These are phyloP conservation scores for Fusarium phyllophilum DNA, from an alignment of 2,329 filamentous ascomycete genomes.

Conservation along the genomic window DNA sequence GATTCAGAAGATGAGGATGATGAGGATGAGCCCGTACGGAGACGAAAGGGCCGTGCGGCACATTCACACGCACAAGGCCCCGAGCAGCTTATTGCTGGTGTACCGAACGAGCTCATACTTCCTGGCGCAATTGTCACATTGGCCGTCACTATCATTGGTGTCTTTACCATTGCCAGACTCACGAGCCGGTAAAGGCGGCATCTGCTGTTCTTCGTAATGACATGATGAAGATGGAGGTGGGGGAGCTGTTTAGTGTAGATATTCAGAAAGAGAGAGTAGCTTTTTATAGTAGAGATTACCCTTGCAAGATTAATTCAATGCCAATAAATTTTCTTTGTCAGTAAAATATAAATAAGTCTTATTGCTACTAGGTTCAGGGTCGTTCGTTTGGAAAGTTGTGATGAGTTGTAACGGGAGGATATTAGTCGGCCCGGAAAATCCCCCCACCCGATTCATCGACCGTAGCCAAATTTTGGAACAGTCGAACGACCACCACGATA, in stretches of 20 bases:
- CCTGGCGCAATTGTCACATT: constrained; percentile 96
- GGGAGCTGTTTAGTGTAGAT: constrained; percentile 46
- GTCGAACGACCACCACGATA: constrained; percentile 35
- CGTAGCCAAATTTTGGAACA: constrained; percentile 46
- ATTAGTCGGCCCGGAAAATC: constrained; percentile 42
- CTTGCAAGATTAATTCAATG: constrained; percentile 39
- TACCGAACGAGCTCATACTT: constrained; percentile 92
- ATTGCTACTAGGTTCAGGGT: background rate
- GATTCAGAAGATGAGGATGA: constrained; percentile 64
- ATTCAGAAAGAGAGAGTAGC: constrained; percentile 43
- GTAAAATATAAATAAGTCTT: constrained; percentile 18
- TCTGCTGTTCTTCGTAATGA: constrained; percentile 46
- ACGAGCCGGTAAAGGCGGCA: constrained; percentile 59
- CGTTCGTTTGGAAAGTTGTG: background rate
- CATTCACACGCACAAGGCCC: constrained; percentile 64
- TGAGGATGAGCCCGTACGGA: constrained; percentile 62
- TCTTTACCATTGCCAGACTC: constrained; percentile 86
- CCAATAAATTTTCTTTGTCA: constrained; percentile 22
- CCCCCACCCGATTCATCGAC: constrained; percentile 12
- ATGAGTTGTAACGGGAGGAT: background rate
- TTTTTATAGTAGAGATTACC: constrained; percentile 44
- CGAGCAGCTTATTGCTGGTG: constrained; percentile 86
- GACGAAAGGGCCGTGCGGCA: constrained; percentile 52
- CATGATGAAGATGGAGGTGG: constrained; percentile 47
- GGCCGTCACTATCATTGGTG: constrained; percentile 91